phyloP scores from a whole-genome alignment of 345 rosid genomes.

The Salix arbutifolia region DNA sequence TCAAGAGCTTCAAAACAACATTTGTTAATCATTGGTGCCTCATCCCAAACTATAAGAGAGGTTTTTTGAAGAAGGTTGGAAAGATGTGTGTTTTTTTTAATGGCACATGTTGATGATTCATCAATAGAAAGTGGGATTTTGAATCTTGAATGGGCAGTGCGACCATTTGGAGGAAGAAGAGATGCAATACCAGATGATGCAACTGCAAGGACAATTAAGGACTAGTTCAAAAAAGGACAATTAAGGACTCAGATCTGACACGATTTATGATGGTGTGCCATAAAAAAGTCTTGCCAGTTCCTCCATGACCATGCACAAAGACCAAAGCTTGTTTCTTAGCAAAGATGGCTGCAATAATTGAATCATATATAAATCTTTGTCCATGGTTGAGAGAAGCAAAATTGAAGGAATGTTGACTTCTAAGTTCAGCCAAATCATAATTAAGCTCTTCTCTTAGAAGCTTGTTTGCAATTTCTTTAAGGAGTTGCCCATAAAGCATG shows the following conservation, averaged over 20 bases:
- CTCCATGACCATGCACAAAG: constrained; percentile 8
- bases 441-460: background rate
- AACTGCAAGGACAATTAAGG: background rate
- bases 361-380: background rate
- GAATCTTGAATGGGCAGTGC: constrained; percentile 12
- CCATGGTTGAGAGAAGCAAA: background rate
- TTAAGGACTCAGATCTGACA: background rate
- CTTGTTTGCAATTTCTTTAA: background rate
- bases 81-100: background rate
- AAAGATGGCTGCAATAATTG: background rate
- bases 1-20: no score
- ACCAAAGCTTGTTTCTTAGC: background rate
- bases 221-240: constrained; percentile 5
- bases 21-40: no score
- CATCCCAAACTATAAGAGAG: no score
- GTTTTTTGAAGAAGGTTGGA: background rate
- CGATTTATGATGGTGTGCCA: background rate
- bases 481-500: background rate
- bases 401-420: background rate
- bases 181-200: background rate
- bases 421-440: background rate
- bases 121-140: background rate
- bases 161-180: background rate
- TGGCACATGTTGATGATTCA: background rate
- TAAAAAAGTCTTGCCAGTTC: constrained; percentile 10